A percentile compares a stretch with the other conserved stretches of the same genome.
These are phyloP conservation scores for Symbiodinium pilosum DNA, from an alignment of 73 alveolate species.

Conservation along the genomic window DNA sequence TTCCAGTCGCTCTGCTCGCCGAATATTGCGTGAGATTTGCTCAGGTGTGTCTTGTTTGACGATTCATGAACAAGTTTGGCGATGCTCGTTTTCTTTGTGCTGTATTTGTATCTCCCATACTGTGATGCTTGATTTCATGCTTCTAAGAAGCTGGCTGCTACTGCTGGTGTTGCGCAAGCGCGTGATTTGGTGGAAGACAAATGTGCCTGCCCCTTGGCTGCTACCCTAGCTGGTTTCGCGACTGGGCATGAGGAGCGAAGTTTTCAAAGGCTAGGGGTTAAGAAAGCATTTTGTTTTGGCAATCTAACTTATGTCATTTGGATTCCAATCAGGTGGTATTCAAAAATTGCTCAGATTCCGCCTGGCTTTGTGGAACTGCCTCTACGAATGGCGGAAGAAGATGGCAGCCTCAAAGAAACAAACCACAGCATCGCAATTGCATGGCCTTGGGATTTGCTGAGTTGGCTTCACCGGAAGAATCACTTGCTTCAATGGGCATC, in stretches of 20 bases:
- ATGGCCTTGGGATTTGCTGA: background rate
- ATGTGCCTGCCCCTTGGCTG: background rate
- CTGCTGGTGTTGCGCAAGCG: conserved; percentile 2
- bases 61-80: no score
- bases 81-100: no score
- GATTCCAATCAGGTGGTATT: background rate
- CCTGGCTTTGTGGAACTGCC: background rate
- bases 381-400: background rate
- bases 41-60: background rate
- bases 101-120: background rate
- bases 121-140: background rate
- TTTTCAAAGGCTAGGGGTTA: background rate
- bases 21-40: background rate
- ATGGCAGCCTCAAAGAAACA: background rate
- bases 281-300: background rate
- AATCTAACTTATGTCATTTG: no score
- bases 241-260: conserved; percentile 17
- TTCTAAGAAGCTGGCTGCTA: background rate
- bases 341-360: background rate
- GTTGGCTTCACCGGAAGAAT: background rate
- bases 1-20: background rate
- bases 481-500: background rate
- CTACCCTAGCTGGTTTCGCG: background rate
- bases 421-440: no score
- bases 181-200: background rate